Conservation (phyloP, 805 yeast genomes). For the Yamadazyma paraphyllophila region DNA sequence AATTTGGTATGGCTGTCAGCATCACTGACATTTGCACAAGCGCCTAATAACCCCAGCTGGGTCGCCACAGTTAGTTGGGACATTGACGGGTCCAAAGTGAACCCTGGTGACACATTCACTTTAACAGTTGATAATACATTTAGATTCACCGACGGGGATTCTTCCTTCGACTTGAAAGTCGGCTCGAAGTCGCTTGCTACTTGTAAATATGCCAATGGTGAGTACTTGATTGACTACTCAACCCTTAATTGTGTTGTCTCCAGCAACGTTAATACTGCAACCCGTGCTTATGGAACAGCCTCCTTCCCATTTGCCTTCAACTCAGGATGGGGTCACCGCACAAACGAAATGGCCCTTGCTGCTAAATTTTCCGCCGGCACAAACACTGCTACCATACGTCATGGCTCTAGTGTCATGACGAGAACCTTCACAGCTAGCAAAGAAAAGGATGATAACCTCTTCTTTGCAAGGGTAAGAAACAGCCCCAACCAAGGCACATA, state of each 20-base stretch:
- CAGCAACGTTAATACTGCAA: constrained; percentile 10
- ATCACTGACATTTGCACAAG: not conserved
- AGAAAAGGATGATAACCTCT: not conserved
- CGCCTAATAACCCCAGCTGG: constrained; percentile 15
- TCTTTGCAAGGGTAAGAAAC: constrained; percentile 4
- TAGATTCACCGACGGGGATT: constrained; percentile 17
- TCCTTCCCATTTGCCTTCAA: constrained; percentile 23
- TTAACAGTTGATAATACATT: constrained; percentile 26
- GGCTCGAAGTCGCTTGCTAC: constrained; percentile 19
- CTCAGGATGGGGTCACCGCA: constrained; percentile 15
- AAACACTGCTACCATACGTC: constrained; percentile 18
- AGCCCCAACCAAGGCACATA: constrained; percentile 14
- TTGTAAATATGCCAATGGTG: constrained; percentile 20
- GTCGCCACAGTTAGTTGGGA: constrained; percentile 21
- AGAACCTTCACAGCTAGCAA: constrained; percentile 9
- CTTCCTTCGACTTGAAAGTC: constrained; percentile 14
- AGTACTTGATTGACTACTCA: constrained; percentile 15
- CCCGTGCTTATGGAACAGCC: constrained; percentile 18
- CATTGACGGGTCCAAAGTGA: constrained; percentile 14
- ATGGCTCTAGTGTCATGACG: constrained; percentile 16
- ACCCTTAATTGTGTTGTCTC: constrained; percentile 19
- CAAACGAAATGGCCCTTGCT: constrained; percentile 19
- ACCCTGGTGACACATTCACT: constrained; percentile 27
- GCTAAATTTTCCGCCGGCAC: constrained; percentile 17
- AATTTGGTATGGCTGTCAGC: constrained; percentile 2